Base-by-base conservation (phyloP, 2,329 filamentous ascomycete genomes). In the Fusarium sp. region DNA sequence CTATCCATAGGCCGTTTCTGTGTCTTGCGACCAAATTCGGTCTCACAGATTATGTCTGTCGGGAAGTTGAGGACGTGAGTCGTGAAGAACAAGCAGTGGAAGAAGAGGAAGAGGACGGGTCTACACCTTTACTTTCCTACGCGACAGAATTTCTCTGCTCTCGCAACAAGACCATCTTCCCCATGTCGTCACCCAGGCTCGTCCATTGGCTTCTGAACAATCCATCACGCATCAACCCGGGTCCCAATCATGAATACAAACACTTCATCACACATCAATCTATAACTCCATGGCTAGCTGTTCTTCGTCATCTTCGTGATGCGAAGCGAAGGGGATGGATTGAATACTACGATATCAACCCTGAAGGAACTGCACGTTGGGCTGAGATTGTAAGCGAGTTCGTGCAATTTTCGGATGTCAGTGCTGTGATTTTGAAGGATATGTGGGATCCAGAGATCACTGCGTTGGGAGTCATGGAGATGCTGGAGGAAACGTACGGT, bases 151-250 rank as follows among this genome's bases (percentile, higher is more conserved):
- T 66, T 7, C 32, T 67, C n/a, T 67, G 61, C 12, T 66, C 64
- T 25, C 60, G 64, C 7, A 67, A 44, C 37, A 67, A 66, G 9
- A 67, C 61, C 16, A 66, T 67, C 9, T 67, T 67, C n/a, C 64
- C 61, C 9, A 5, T 23, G 9, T 67, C 64, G 10, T 67, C 61
- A 2, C 50, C 37, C 11, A 21, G 32, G 9, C 61, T 67, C 15
- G 30, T 67, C 7, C 19, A 3, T 9, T 67, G 62, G n/a, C 50
- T 67, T 38, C 64, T 67, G 12, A 35, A 57, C 6, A 53, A 67
- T 5, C 43, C 25, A 3, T 38, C 60, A 23, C 6, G 15, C 18
- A 50, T 59, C 11, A 66, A 67, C 9, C 50, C 61, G 1, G 64
- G 37, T 2, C 64, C 64, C 5, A 23, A 67, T 32, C 64, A 67